A percentile compares a stretch with the other conserved stretches of the same genome.
Evolutionary conservation across 2,329 filamentous ascomycete species (phyloP).

Genomic region (Hypocreales sp.): DNA sequence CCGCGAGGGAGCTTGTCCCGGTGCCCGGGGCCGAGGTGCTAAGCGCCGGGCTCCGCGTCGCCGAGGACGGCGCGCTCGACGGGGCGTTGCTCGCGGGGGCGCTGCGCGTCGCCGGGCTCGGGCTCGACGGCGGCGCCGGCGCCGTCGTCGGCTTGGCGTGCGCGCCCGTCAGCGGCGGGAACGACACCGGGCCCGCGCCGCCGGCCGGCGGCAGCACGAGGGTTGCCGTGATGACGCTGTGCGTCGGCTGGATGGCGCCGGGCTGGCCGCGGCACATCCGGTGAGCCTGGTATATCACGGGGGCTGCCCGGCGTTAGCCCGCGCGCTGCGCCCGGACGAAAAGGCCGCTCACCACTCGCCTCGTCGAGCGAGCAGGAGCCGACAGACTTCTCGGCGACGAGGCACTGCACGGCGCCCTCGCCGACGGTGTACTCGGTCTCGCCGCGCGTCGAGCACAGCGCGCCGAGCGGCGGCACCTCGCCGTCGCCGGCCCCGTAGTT

Average conservation of each 20-base stretch:
- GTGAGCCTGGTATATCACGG: constrained; percentile 32
- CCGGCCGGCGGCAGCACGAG: constrained; percentile 20
- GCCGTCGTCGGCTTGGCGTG: constrained; percentile 1
- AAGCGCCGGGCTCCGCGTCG: too few relatives aligned
- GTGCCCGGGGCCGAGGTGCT: too few relatives aligned
- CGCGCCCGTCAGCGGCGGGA: constrained; percentile 7
- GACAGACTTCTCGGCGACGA: constrained; percentile 34
- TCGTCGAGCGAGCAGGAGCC: constrained; percentile 36
- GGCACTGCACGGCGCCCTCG: constrained; percentile 56
- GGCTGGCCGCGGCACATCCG: constrained; percentile 39
- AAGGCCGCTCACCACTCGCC: constrained; percentile 16
- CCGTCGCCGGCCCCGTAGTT: constrained; percentile 40
- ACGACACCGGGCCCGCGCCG: constrained; percentile 11
- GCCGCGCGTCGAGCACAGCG: constrained; percentile 46
- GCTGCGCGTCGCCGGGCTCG: constrained; percentile 1
- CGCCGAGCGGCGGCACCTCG: constrained; percentile 37
- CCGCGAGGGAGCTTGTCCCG: too few relatives aligned
- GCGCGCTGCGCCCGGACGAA: background rate
- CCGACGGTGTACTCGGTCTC: constrained; percentile 50
- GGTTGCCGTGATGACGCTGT: constrained; percentile 41
- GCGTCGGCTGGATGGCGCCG: constrained; percentile 39
- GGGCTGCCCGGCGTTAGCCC: constrained; percentile 6
- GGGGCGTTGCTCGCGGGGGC: too few relatives aligned
- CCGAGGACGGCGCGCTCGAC: too few relatives aligned
- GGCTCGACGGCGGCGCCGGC: background rate